A percentile compares a stretch with the other conserved stretches of the same genome.
phyloP scores from a whole-genome alignment of 2,329 filamentous ascomycete species.

The Aspergillus latus region DNA sequence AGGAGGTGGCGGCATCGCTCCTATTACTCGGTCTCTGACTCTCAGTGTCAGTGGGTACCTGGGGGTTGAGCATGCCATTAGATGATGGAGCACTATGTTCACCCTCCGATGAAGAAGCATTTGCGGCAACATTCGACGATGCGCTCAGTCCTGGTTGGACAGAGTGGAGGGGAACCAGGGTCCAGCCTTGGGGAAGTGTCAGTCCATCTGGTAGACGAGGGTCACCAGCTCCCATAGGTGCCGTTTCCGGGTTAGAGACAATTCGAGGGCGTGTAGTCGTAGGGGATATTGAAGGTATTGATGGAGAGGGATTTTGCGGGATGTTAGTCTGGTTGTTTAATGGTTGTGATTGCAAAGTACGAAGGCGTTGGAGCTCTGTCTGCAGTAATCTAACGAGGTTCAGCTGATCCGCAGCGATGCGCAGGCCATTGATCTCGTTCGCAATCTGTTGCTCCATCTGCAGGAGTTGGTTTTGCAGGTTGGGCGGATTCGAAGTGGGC shows the following conservation, averaged over 20 bases:
- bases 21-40: not conserved
- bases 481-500: slow-evolving; percentile 25
- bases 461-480: slow-evolving; percentile 60
- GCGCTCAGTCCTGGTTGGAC: slow-evolving; percentile 13
- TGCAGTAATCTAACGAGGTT: slow-evolving; percentile 67
- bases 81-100: not conserved
- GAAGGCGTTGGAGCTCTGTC: slow-evolving; percentile 65
- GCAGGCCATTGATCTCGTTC: slow-evolving; percentile 64
- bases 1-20: slow-evolving; percentile 3
- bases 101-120: slow-evolving; percentile 9
- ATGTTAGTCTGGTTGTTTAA: slow-evolving; percentile 8
- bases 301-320: slow-evolving; percentile 17
- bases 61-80: not conserved
- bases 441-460: slow-evolving; percentile 68
- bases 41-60: not conserved
- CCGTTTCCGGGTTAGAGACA: slow-evolving; percentile 29
- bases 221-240: slow-evolving; percentile 44
- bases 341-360: slow-evolving; percentile 47
- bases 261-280: slow-evolving; percentile 32
- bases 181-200: slow-evolving; percentile 53
- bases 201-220: slow-evolving; percentile 52
- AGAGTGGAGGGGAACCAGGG: slow-evolving; percentile 32
- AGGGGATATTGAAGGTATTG: slow-evolving; percentile 20
- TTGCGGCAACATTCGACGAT: slow-evolving; percentile 3
- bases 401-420: slow-evolving; percentile 66